These are phyloP conservation scores for Epichloe typhina DNA, from an alignment of 2,329 filamentous ascomycete species.

Conservation along the genomic window DNA sequence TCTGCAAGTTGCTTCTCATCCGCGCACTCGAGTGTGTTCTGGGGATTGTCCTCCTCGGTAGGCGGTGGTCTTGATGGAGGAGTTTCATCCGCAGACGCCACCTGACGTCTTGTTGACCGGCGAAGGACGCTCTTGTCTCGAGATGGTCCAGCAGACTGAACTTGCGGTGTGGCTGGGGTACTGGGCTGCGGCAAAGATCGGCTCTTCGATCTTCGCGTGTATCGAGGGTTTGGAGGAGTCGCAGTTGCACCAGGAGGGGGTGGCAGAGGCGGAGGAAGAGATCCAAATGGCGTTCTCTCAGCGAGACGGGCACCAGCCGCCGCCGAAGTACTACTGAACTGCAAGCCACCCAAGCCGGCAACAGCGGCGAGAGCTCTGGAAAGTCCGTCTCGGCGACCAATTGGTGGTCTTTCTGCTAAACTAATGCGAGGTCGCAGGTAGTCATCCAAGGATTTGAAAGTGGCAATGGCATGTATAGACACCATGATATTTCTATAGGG, in stretches of 20 bases:
- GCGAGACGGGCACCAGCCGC: constrained; percentile 32
- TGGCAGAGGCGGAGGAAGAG: constrained; percentile 19
- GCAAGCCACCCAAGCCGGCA: constrained; percentile 55
- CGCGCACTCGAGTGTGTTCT: constrained; percentile 75
- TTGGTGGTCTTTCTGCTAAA: constrained; percentile 55
- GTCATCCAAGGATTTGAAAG: constrained; percentile 92
- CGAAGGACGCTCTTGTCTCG: constrained; percentile 47
- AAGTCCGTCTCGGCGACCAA: constrained; percentile 50
- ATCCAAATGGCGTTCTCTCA: constrained; percentile 29
- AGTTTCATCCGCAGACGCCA: constrained; percentile 37
- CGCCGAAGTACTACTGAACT: constrained; percentile 34
- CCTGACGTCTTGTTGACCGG: constrained; percentile 49
- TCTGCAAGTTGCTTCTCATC: constrained; percentile 77
- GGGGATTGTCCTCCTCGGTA: constrained; percentile 45
- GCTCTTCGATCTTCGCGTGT: constrained; percentile 31
- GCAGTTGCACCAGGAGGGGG: constrained; percentile 14
- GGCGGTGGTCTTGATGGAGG: constrained; percentile 37
- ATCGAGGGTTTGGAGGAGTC: constrained; percentile 30
- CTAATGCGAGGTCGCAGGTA: constrained; percentile 85
- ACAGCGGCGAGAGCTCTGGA: constrained; percentile 62
- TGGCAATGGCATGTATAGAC: constrained; percentile 94
- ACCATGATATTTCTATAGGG: constrained; percentile 93
- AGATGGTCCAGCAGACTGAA: constrained; percentile 33
- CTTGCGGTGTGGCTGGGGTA: constrained; percentile 25
- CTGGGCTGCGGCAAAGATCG: constrained; percentile 30